Conservation (phyloP, 2,329 filamentous ascomycete genomes). For the Cladophialophora psammophila region DNA sequence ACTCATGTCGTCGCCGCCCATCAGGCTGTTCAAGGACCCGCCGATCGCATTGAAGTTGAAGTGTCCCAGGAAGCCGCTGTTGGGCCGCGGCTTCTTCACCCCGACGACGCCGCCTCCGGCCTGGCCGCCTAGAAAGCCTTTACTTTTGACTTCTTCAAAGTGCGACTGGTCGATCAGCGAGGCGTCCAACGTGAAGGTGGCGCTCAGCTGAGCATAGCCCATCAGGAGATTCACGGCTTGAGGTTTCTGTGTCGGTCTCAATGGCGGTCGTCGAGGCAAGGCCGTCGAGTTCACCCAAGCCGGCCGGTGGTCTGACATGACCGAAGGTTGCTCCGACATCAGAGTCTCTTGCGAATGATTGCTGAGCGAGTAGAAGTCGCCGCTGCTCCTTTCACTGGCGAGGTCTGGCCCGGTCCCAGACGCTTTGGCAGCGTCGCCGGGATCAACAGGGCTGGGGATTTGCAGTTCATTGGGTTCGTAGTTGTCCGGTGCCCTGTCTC, state of each 20-base stretch:
- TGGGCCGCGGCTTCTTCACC: conserved; percentile 72
- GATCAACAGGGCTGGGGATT: conserved; percentile 28
- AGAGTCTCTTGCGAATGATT: conserved; percentile 95
- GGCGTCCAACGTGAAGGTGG: conserved; percentile 89
- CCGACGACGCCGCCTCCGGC: conserved; percentile 83
- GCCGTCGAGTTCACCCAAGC: conserved; percentile 47
- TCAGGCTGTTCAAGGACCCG: conserved; percentile 83
- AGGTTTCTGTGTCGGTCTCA: conserved; percentile 46
- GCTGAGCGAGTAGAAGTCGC: conserved; percentile 92
- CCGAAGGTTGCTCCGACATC: conserved; percentile 79
- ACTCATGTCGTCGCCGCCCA: conserved; percentile 87
- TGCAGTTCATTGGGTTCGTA: conserved; percentile 42
- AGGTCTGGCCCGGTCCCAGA: conserved; percentile 51
- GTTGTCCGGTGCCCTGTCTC: neutral
- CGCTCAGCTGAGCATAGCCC: conserved; percentile 94
- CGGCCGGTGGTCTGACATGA: conserved; percentile 46
- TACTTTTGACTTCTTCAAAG: conserved; percentile 95
- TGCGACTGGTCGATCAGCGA: conserved; percentile 87
- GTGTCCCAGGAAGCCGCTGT: conserved; percentile 78
- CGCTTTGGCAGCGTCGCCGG: conserved; percentile 2
- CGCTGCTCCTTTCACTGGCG: conserved; percentile 85
- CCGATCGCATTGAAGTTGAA: conserved; percentile 90
- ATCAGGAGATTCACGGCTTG: conserved; percentile 87
- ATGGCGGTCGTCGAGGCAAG: conserved; percentile 59
- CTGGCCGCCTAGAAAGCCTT: conserved; percentile 86